Conservation (phyloP, 1,284 basidiomycete species). For the Rhodotorula mucilaginosa region DNA sequence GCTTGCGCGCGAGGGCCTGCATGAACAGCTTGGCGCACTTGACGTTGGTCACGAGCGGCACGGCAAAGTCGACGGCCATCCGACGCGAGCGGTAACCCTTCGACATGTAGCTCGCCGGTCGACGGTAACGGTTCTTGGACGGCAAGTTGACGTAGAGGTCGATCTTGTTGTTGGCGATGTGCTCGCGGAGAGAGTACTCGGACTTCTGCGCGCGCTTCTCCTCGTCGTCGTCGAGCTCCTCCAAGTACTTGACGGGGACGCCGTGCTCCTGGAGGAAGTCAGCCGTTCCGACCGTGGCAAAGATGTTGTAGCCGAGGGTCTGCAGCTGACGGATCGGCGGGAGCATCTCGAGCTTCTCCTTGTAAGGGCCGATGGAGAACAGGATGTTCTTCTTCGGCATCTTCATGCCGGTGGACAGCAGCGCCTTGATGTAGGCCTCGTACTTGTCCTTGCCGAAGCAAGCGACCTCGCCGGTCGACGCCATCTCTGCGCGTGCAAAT, state of each 20-base stretch:
- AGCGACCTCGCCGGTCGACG: constrained; percentile 98
- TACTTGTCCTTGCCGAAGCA: constrained; percentile 98
- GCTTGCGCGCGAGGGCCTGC: constrained; percentile 87
- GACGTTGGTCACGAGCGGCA: constrained; percentile 96
- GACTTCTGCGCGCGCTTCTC: constrained; percentile 72
- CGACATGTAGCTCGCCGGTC: constrained; percentile 93
- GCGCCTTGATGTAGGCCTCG: constrained; percentile 94
- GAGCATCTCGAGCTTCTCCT: constrained; percentile 95
- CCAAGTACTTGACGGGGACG: constrained; percentile 71
- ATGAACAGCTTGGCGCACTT: constrained; percentile 98
- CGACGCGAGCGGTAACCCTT: constrained; percentile 95
- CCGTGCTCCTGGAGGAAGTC: constrained; percentile 87
- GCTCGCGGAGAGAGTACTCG: constrained; percentile 91
- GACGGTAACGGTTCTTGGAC: constrained; percentile 95
- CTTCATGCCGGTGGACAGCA: constrained; percentile 92
- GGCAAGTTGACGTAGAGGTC: constrained; percentile 99
- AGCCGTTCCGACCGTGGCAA: constrained; percentile 93
- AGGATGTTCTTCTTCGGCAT: constrained; percentile 94
- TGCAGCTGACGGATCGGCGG: constrained; percentile 96
- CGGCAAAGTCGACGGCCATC: constrained; percentile 99
- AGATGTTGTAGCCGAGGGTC: constrained; percentile 91
- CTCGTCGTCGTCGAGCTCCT: constrained; percentile 73
- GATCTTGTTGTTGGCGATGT: constrained; percentile 91
- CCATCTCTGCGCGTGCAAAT: constrained; percentile 81
- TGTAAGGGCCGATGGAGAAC: constrained; percentile 91